A percentile compares a stretch with the other conserved stretches of the same genome.
Conservation (phyloP, 495 filamentous ascomycete species). For the Penicillium riverlandense region DNA sequence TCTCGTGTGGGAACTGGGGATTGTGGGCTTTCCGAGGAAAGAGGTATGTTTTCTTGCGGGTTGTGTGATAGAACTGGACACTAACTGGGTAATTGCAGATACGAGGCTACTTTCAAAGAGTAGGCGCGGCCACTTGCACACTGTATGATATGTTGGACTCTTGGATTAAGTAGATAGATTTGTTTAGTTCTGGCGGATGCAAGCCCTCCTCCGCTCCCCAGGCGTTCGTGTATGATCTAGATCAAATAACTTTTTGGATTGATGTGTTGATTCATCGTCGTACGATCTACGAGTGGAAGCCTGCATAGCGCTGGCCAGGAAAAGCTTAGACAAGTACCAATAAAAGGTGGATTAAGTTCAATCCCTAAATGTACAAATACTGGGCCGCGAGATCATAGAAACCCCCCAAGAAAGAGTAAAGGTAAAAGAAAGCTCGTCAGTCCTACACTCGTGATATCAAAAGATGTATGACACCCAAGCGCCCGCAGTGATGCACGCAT, state of each 20-base stretch:
- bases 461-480: constrained; percentile 4
- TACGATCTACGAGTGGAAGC: too few relatives aligned
- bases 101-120: constrained; percentile 32
- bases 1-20: constrained; percentile 95
- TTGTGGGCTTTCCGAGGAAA: constrained; percentile 96
- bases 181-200: background rate
- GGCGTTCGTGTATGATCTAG: background rate
- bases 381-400: too few relatives aligned
- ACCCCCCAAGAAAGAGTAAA: background rate
- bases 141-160: constrained; percentile 17
- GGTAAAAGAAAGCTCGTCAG: constrained; percentile 3
- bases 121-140: constrained; percentile 2
- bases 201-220: background rate
- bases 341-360: too few relatives aligned
- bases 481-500: constrained; percentile 4
- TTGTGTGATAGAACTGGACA: background rate
- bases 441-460: constrained; percentile 4
- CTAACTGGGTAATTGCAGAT: constrained; percentile 13
- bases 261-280: too few relatives aligned
- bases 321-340: too few relatives aligned
- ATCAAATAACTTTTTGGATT: too few relatives aligned
- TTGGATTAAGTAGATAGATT: constrained; percentile 5
- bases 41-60: constrained; percentile 54
- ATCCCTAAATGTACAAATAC: too few relatives aligned
- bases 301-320: too few relatives aligned